These are phyloP conservation scores for Xanthoparmelia taractica DNA, from an alignment of 495 filamentous ascomycete genomes.

Conservation along the genomic window DNA sequence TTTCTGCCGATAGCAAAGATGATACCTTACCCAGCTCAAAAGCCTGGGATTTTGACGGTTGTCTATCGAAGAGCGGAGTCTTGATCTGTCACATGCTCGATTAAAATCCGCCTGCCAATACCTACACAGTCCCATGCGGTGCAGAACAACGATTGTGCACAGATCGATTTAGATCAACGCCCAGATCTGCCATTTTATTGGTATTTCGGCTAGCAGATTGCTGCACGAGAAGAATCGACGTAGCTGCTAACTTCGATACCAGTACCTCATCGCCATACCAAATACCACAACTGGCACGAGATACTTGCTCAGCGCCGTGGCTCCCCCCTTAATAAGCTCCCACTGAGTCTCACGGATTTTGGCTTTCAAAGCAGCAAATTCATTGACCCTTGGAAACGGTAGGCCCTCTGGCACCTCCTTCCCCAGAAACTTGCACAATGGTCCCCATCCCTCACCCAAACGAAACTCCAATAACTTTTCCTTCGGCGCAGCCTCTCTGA, in stretches of 20 bases:
- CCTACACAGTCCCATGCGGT: background rate
- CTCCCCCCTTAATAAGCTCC: background rate
- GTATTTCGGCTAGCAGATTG: background rate
- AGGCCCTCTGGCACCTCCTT: conserved; percentile 35
- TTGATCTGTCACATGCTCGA: background rate
- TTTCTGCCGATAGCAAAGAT: background rate
- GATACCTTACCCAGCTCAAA: background rate
- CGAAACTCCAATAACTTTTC: conserved; percentile 35
- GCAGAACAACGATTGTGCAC: background rate
- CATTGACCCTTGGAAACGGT: conserved; percentile 15
- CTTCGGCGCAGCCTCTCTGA: conserved; percentile 29
- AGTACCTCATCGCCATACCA: conserved; percentile 3
- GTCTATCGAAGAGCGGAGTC: background rate
- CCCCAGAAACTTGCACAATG: conserved; percentile 38
- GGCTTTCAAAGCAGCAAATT: background rate
- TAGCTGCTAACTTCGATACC: background rate
- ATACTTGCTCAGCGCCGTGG: background rate
- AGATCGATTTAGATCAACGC: background rate
- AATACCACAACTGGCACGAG: background rate
- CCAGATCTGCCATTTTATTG: background rate
- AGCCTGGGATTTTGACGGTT: no score
- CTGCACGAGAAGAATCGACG: background rate
- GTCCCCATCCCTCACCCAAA: conserved; percentile 41
- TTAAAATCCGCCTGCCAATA: background rate
- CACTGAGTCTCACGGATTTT: background rate